phyloP scores from a whole-genome alignment of 1,139 yeast genomes.

The Suhomyces panamericanus region DNA sequence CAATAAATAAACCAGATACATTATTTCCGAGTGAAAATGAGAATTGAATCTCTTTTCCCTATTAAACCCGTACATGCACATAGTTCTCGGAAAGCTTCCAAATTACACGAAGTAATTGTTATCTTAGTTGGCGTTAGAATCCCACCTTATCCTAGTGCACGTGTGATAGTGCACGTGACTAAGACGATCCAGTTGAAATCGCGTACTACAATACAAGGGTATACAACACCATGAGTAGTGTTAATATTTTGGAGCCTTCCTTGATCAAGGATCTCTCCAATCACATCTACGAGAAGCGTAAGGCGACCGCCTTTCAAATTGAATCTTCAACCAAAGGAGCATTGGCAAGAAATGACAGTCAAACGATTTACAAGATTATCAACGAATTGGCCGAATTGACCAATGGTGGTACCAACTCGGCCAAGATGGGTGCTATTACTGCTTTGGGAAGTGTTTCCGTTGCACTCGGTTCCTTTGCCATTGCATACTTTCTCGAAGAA shows the following conservation, averaged over 20 bases:
- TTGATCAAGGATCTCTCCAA: conserved; percentile 84
- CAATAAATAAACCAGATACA: too few relatives aligned
- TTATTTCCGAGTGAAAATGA: too few relatives aligned
- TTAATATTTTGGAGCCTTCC: conserved; percentile 60
- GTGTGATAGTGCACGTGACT: neutral
- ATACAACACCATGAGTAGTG: conserved; percentile 24
- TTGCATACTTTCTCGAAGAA: conserved; percentile 69
- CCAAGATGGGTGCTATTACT: conserved; percentile 53
- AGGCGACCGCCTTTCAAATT: conserved; percentile 88
- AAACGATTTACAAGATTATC: conserved; percentile 66
- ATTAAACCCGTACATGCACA: too few relatives aligned
- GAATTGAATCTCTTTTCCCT: too few relatives aligned
- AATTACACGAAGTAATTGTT: too few relatives aligned
- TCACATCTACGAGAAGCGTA: conserved; percentile 89
- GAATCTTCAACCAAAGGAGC: conserved; percentile 83
- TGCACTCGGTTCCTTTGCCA: conserved; percentile 50
- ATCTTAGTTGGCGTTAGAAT: too few relatives aligned
- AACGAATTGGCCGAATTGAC: conserved; percentile 50
- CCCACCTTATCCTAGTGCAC: too few relatives aligned
- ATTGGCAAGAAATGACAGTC: conserved; percentile 65
- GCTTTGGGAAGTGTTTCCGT: conserved; percentile 53
- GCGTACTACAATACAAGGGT: neutral
- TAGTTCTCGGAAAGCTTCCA: too few relatives aligned
- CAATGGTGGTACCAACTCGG: conserved; percentile 43
- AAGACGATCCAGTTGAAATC: neutral